A percentile compares a stretch with the other conserved stretches of the same genome.
phyloP scores from a whole-genome alignment of 345 rosid genomes.

The Salix brachista region DNA sequence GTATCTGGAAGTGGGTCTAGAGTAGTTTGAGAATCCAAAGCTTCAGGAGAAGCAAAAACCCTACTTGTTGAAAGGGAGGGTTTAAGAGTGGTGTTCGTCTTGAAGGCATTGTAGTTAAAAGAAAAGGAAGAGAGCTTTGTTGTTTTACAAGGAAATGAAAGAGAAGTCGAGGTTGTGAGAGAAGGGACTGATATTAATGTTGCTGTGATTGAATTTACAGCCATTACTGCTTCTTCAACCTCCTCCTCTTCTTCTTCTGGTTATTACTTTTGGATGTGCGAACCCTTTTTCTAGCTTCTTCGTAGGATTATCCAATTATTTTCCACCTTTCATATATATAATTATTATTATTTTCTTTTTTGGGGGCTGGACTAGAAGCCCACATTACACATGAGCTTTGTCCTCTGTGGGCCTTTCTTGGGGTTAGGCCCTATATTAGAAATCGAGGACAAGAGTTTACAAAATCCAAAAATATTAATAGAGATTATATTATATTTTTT shows the following conservation, averaged over 20 bases:
- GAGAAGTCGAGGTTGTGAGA: slow-evolving; percentile 32
- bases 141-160: slow-evolving; percentile 28
- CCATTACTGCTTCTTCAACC: slow-evolving; percentile 38
- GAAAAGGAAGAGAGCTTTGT: slow-evolving; percentile 37
- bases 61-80: slow-evolving; percentile 35
- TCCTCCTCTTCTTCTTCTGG: slow-evolving; percentile 5
- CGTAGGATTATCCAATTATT: slow-evolving; percentile 17
- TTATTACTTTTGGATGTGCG: background rate
- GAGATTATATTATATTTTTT: no score
- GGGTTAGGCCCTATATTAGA: no score
- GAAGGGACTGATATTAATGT: slow-evolving; percentile 46
- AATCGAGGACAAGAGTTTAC: no score
- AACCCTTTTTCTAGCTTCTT: background rate
- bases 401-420: no score
- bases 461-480: no score
- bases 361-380: background rate
- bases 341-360: background rate
- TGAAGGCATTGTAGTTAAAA: slow-evolving; percentile 18
- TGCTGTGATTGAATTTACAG: slow-evolving; percentile 47
- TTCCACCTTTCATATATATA: background rate
- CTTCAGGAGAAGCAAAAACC: slow-evolving; percentile 63
- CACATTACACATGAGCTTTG: background rate
- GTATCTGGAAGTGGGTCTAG: slow-evolving; percentile 15
- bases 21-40: slow-evolving; percentile 37
- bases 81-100: slow-evolving; percentile 19